These are phyloP conservation scores for Cytospora leucostoma DNA, from an alignment of 2,329 filamentous ascomycete genomes.

Conservation along the genomic window DNA sequence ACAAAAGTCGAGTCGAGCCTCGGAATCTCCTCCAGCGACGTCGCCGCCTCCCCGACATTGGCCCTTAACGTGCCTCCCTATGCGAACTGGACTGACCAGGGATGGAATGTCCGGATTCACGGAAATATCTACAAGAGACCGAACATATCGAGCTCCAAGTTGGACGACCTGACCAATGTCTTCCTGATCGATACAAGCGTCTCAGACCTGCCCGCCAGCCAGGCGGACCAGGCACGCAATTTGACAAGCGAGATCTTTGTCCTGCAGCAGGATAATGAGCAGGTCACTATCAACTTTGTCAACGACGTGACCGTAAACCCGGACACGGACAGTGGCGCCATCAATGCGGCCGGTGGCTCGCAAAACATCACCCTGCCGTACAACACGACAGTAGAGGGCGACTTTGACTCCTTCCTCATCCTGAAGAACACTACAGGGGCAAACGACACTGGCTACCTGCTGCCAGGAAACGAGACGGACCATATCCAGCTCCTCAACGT, in stretches of 20 bases:
- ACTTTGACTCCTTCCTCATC: conserved; percentile 71
- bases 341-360: conserved; percentile 56
- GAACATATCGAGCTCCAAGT: conserved; percentile 62
- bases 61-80: conserved; percentile 71
- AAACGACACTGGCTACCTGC: conserved; percentile 47
- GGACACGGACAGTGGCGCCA: conserved; percentile 55
- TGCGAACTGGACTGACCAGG: conserved; percentile 76
- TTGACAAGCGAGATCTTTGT: conserved; percentile 73
- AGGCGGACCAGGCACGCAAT: conserved; percentile 71
- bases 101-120: conserved; percentile 76
- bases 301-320: conserved; percentile 50
- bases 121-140: conserved; percentile 83
- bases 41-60: conserved; percentile 66
- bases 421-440: conserved; percentile 60
- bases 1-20: conserved; percentile 61
- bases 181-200: conserved; percentile 70
- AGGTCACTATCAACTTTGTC: conserved; percentile 63
- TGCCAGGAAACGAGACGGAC: conserved; percentile 64
- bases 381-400: conserved; percentile 66
- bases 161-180: conserved; percentile 69
- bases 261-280: conserved; percentile 67
- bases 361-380: conserved; percentile 67
- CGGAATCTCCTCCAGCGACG: conserved; percentile 57
- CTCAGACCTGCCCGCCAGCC: conserved; percentile 55
- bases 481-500: conserved; percentile 69